Evolutionary conservation across 1,284 basidiomycete genomes (phyloP).

Genomic region (Leccinum pachyderme): DNA sequence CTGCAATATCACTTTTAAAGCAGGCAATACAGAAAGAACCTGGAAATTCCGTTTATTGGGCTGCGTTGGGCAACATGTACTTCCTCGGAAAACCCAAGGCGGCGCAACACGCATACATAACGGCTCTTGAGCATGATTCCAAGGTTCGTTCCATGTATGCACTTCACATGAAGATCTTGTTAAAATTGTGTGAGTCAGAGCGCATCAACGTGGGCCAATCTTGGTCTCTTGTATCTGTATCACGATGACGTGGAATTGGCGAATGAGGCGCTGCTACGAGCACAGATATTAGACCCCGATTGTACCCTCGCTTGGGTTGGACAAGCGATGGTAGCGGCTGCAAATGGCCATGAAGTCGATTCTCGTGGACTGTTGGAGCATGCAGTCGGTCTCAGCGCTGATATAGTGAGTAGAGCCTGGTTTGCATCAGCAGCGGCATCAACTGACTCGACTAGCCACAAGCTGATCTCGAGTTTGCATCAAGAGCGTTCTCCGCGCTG

Average conservation of each 20-base stretch:
- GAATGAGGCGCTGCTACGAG: conserved; percentile 82
- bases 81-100: conserved; percentile 67
- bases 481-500: conserved; percentile 55
- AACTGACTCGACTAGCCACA: conserved; percentile 54
- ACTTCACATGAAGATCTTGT: conserved; percentile 4
- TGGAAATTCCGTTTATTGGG: conserved; percentile 79
- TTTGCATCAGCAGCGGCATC: background rate
- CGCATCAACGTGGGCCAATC: conserved; percentile 80
- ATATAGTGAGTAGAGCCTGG: conserved; percentile 54
- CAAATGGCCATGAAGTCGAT: conserved; percentile 62
- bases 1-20: conserved; percentile 65
- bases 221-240: conserved; percentile 89
- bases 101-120: conserved; percentile 92
- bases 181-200: conserved; percentile 46
- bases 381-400: conserved; percentile 69
- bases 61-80: conserved; percentile 72
- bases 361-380: conserved; percentile 80
- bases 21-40: conserved; percentile 78
- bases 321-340: conserved; percentile 79
- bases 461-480: conserved; percentile 81
- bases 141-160: conserved; percentile 51
- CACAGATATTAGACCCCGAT: conserved; percentile 92
- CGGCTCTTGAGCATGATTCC: conserved; percentile 80
- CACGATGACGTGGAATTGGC: conserved; percentile 83
- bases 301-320: conserved; percentile 92